These are phyloP conservation scores for Teunomyces cretensis DNA, from an alignment of 805 yeast species.

Conservation along the genomic window DNA sequence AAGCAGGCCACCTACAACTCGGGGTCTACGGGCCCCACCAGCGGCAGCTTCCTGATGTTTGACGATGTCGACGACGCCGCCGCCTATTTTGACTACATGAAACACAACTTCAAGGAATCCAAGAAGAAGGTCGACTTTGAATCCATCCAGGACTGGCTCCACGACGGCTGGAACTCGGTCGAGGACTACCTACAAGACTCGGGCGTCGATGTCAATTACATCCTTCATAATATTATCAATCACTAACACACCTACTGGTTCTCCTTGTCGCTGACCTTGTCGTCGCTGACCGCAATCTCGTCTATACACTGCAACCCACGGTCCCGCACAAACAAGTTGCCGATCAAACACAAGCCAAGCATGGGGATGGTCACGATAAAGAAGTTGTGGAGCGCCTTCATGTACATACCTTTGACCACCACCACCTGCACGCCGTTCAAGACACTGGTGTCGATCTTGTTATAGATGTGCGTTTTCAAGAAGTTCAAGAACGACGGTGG, in stretches of 20 bases:
- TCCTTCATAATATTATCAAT: not conserved
- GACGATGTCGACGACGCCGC: slow-evolving; percentile 3
- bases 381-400: slow-evolving; percentile 29
- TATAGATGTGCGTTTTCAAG: slow-evolving; percentile 24
- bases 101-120: slow-evolving; percentile 3
- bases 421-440: slow-evolving; percentile 19
- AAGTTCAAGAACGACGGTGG: slow-evolving; percentile 14
- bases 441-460: slow-evolving; percentile 20
- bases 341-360: slow-evolving; percentile 31
- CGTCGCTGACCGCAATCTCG: slow-evolving; percentile 14
- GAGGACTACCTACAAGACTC: slow-evolving; percentile 2
- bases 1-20: not conserved
- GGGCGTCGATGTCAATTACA: slow-evolving; percentile 2
- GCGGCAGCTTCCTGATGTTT: not conserved
- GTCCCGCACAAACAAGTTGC: slow-evolving; percentile 31
- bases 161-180: slow-evolving; percentile 3
- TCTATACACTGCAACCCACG: slow-evolving; percentile 39
- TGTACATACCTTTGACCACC: slow-evolving; percentile 29
- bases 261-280: not conserved
- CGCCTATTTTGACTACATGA: slow-evolving; percentile 10
- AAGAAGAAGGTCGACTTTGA: not conserved
- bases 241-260: not conserved
- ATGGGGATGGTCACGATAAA: slow-evolving; percentile 37
- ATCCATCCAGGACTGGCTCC: not conserved
- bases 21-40: not conserved